Percentiles rank a stretch among this genome's conserved stretches.
Conservation (phyloP, 371 early-diverging fungal genomes). For the Rhizopus microsporus region DNA sequence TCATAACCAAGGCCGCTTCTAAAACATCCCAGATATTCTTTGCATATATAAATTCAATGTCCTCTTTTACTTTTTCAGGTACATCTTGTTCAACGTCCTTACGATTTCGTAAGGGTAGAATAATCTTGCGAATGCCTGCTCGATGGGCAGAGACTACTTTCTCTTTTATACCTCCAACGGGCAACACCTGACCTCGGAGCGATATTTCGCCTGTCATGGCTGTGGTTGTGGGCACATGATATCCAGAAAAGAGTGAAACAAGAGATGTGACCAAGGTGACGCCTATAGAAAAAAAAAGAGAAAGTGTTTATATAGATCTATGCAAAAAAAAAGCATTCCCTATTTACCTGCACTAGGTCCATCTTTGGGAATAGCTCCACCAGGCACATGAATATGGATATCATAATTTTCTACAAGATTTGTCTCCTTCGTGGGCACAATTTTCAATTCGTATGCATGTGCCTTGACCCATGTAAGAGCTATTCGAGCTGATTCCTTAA, state of each 20-base stretch:
- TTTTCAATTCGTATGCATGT: conserved; percentile 64
- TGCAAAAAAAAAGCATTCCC: background rate
- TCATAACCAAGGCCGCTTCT: conserved; percentile 53
- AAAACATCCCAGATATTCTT: conserved; percentile 73
- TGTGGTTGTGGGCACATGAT: conserved; percentile 56
- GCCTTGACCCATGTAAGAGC: conserved; percentile 82
- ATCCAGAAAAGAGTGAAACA: conserved; percentile 72
- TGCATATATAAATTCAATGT: conserved; percentile 76
- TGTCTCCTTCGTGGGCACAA: conserved; percentile 35
- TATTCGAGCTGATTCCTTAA: conserved; percentile 85
- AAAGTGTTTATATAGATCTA: conserved; percentile 3
- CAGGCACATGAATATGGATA: conserved; percentile 85
- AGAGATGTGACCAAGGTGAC: conserved; percentile 74
- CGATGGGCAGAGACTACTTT: conserved; percentile 86
- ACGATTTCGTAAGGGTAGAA: conserved; percentile 61
- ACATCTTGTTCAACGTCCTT: conserved; percentile 70
- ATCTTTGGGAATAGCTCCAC: conserved; percentile 85
- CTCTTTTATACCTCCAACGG: conserved; percentile 87
- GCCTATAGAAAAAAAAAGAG: conserved; percentile 19
- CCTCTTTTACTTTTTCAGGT: conserved; percentile 62
- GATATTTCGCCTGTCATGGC: conserved; percentile 92
- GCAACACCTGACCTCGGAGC: conserved; percentile 79
- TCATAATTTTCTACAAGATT: conserved; percentile 60
- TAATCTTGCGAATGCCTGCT: conserved; percentile 67
- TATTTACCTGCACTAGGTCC: conserved; percentile 69